Conservation (phyloP, 2,329 filamentous ascomycete species). For the Xylariaceae sp. region DNA sequence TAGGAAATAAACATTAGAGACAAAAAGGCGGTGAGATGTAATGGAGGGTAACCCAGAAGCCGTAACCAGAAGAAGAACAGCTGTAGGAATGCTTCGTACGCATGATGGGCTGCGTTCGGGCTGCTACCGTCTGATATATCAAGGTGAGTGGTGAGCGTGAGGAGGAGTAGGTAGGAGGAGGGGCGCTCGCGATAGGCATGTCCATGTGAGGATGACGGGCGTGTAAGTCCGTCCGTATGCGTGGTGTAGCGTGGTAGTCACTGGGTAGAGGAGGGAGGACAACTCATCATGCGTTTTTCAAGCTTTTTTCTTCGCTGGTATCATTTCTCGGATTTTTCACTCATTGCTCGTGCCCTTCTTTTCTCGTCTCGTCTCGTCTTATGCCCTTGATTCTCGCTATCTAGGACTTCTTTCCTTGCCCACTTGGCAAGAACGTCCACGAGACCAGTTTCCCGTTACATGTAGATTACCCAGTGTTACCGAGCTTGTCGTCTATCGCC, state of each 20-base stretch:
- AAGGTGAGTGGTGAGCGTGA: conserved; percentile 1
- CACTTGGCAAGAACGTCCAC: conserved; percentile 16
- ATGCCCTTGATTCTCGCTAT: too few relatives aligned
- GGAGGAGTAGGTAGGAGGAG: neutral
- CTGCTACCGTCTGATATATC: conserved; percentile 9
- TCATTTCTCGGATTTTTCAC: neutral
- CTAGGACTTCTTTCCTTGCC: too few relatives aligned
- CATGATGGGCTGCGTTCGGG: conserved; percentile 4
- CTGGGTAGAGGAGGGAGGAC: conserved; percentile 20
- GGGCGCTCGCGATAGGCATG: neutral
- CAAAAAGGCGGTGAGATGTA: conserved; percentile 15
- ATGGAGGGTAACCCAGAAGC: conserved; percentile 5
- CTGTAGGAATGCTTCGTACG: neutral
- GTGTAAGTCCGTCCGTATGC: neutral
- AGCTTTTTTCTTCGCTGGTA: conserved; percentile 1
- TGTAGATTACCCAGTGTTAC: neutral
- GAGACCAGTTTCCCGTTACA: neutral
- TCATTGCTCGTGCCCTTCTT: neutral
- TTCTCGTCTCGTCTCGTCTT: too few relatives aligned
- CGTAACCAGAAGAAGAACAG: conserved; percentile 8
- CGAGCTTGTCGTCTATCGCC: too few relatives aligned
- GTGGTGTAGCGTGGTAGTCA: neutral
- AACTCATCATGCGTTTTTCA: conserved; percentile 24
- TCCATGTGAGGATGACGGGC: neutral
- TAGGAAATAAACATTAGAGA: neutral